Evolutionary conservation across 768 basidiomycete species (phyloP), one percentile per base, ranked within the genome.

Genomic region (Suillus brevipes): DNA sequence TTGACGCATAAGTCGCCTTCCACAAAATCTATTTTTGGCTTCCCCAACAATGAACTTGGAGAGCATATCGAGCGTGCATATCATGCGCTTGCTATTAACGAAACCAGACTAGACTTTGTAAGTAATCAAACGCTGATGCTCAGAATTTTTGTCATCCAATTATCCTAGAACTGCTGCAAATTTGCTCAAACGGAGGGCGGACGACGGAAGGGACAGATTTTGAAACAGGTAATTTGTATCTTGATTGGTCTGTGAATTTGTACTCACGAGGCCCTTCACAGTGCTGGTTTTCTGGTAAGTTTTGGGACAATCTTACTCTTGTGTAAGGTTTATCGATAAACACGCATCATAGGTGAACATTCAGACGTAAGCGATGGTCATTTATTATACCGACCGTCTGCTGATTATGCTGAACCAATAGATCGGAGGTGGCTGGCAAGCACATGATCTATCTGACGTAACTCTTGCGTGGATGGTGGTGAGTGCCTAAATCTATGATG

Each of bases 281-380:
- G 87, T 89, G 86, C 68, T 92, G 90, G 90, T 92, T 92, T 71
- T 75, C 83, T 61, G 90, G 89, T 85, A 70, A 70, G 80, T 60
- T 53, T 55, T 28, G 13, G n/a, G 28, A 16, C 18, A 42, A 59
- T 20, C 18, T n/a, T 42, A 31, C 14, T 40, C 23, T 36, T 23
- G 36, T 62, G 45, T 23, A 42, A 13, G 36, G 36, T 28, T 65
- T n/a, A 64, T 53, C 37, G 14, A 38, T 31, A 28, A 28, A 12
- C 23, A 37, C 57, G 69, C 69, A 67, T 60, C 56, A 16, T 61
- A 78, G 77, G 75, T 62, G 68, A 80, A 20, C 67, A 73, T 61
- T 72, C 74, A 20, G 72, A 71, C 58, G 68, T 66, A 40, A 65
- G 63, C 59, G n/a, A 18, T 23, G 60, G 36, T 16, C 1, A 20